Base-by-base conservation (phyloP, 139 green algal genomes). In the Coelastrella sp. region DNA sequence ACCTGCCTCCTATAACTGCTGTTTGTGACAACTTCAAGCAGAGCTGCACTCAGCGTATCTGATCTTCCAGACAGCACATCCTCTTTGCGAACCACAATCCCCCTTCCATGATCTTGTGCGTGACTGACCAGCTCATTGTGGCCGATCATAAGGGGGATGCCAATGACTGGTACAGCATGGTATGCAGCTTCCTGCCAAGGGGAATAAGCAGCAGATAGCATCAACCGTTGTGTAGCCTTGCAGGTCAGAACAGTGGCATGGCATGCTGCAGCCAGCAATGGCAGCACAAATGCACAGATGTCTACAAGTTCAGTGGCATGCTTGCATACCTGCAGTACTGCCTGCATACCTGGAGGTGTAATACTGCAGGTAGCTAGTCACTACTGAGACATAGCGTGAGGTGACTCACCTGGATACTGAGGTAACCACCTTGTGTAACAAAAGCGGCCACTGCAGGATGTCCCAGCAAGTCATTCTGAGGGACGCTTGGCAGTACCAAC, bases 331-430 rank as follows among this genome's bases (percentile, higher is more conserved):
- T n/a, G n/a, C n/a, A n/a, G n/a, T n/a, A n/a, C n/a, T n/a, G n/a
- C n/a, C n/a, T n/a, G n/a, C n/a, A n/a, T n/a, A n/a, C n/a, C n/a
- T n/a, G n/a, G n/a, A n/a, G n/a, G n/a, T n/a, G n/a, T n/a, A n/a
- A n/a, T n/a, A n/a, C n/a, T n/a, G n/a, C n/a, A n/a, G n/a, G n/a
- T n/a, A n/a, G n/a, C n/a, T n/a, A n/a, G n/a, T n/a, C n/a, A n/a
- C n/a, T n/a, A n/a, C n/a, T n/a, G n/a, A n/a, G n/a, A n/a, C n/a
- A n/a, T n/a, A n/a, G n/a, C n/a, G n/a, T n/a, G n/a, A n/a, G n/a
- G n/a, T n/a, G n/a, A n/a, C n/a, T n/a, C n/a, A 77, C 68, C 68
- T 77, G 75, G 6, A 73, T 74, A n/a, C 79, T 85, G 21, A 85
- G 30, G 45, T 85, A 85, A 0, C 79, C 79, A 0, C 64, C 79